Evolutionary conservation across 1,284 basidiomycete species (phyloP), one percentile per base, ranked within the genome.

Genomic region (Austroboletus novae-zelandiae): DNA sequence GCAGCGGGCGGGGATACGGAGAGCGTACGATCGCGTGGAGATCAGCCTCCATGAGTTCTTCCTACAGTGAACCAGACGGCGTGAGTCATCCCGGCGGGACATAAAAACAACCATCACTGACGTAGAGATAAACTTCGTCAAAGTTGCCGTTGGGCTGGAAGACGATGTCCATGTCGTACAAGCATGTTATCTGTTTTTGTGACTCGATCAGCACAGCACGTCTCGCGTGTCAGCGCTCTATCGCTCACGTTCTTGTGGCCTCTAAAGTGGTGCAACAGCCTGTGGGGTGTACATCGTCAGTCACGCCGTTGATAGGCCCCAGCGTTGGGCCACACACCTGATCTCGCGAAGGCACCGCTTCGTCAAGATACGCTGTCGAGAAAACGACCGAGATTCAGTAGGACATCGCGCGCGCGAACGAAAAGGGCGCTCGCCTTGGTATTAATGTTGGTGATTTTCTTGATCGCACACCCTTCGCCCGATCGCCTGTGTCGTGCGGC

Each of bases 11-110:
- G 25, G 20, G 32, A 41, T 30, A 17, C 9, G 29, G n/a, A 31
- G 25, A 5, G 42, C 55, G 63, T 61, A 94, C 94, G 69, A 99
- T 99, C 18, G 96, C 97, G 66, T 99, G 97, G 17, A 99, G 79
- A 79, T 99, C 97, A 46, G 97, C 97, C 71, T 99, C 97, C 97
- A 99, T 99, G 57, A 98, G 83, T 70, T 98, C 94, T 75, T 97
- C 93, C 87, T 91, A 57, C 31, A 54, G 40, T 18, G 17, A 32
- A 14, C 17, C 13, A n/a, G 9, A 43, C 40, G 18, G 39, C 3
- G 17, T 53, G 14, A 11, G 43, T 47, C 30, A 57, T 39, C 37
- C 1, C 20, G 17, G 23, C 1, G 17, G 18, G 39, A 20, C 31
- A 27, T 5, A 52, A 31, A 45, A 34, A 23, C 39, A 40, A 15